phyloP scores from a whole-genome alignment of 768 basidiomycete genomes.

The Strobilomyces dryophilus region DNA sequence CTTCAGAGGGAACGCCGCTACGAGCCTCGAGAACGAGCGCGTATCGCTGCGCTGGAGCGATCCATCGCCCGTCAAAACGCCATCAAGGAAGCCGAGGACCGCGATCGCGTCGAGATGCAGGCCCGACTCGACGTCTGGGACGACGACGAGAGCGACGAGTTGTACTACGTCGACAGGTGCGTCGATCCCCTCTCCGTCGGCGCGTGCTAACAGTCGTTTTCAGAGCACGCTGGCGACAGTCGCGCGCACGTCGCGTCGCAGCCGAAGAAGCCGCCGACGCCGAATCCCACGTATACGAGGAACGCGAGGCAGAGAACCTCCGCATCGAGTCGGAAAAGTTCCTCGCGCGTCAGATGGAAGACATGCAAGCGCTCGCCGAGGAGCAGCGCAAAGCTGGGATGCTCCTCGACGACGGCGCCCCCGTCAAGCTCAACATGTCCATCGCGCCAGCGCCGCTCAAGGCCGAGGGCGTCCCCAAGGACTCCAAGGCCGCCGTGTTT shows the following conservation, averaged over 20 bases:
- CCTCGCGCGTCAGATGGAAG: slow-evolving; percentile 91
- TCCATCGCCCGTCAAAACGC: slow-evolving; percentile 68
- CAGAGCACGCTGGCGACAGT: slow-evolving; percentile 83
- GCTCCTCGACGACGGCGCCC: slow-evolving; percentile 86
- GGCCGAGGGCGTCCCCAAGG: slow-evolving; percentile 41
- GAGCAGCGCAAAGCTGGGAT: slow-evolving; percentile 90
- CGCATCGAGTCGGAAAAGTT: slow-evolving; percentile 91
- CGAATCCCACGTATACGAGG: slow-evolving; percentile 77
- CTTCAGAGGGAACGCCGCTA: slow-evolving; percentile 87
- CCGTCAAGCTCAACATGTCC: slow-evolving; percentile 81
- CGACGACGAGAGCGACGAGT: slow-evolving; percentile 88
- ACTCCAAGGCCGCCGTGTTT: slow-evolving; percentile 62
- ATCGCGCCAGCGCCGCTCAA: slow-evolving; percentile 47
- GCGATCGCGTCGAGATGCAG: slow-evolving; percentile 76
- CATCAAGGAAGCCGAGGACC: slow-evolving; percentile 72
- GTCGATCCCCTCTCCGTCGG: slow-evolving; percentile 18
- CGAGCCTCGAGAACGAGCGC: slow-evolving; percentile 81
- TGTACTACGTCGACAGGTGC: slow-evolving; percentile 89
- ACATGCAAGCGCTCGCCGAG: slow-evolving; percentile 88
- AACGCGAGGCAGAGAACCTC: slow-evolving; percentile 81
- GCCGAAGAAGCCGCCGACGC: slow-evolving; percentile 83
- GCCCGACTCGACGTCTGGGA: slow-evolving; percentile 85
- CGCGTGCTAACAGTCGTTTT: neutral
- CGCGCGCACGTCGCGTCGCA: slow-evolving; percentile 64
- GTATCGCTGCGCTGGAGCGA: slow-evolving; percentile 74